A percentile compares a stretch with the other conserved stretches of the same genome.
phyloP scores from a whole-genome alignment of 2,329 filamentous ascomycete genomes.

The Trichophyton benhamiae region DNA sequence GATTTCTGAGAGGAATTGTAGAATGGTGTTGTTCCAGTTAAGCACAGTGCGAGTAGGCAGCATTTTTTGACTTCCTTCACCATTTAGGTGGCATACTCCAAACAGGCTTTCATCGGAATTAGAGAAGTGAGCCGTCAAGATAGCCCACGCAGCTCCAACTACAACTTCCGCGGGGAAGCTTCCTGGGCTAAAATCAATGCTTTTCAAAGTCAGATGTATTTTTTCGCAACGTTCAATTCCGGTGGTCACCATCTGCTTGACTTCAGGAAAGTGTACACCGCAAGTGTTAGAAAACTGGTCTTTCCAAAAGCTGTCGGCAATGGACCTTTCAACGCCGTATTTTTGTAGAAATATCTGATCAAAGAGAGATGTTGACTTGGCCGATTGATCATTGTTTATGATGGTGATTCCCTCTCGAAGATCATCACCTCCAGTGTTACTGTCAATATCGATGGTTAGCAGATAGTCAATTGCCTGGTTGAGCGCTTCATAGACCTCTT shows the following conservation, averaged over 20 bases:
- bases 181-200: not conserved
- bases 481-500: not conserved
- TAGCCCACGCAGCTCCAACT: conserved; percentile 9
- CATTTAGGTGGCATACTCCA: conserved; percentile 27
- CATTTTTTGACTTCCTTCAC: conserved; percentile 20
- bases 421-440: not conserved
- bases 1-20: conserved; percentile 33
- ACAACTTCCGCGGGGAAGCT: not conserved
- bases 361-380: not conserved
- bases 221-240: not conserved
- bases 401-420: not conserved
- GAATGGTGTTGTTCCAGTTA: conserved; percentile 9
- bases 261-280: not conserved
- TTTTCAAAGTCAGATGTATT: not conserved
- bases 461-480: not conserved
- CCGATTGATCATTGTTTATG: not conserved
- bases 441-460: not conserved
- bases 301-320: not conserved
- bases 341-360: not conserved
- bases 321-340: not conserved
- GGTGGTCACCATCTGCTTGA: not conserved
- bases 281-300: not conserved
- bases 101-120: conserved; percentile 30
- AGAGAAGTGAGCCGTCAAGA: conserved; percentile 8
- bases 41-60: conserved; percentile 26